Evolutionary conservation across 768 basidiomycete species (phyloP), one percentile per base, ranked within the genome.

Genomic region (Lyophyllum decastes): DNA sequence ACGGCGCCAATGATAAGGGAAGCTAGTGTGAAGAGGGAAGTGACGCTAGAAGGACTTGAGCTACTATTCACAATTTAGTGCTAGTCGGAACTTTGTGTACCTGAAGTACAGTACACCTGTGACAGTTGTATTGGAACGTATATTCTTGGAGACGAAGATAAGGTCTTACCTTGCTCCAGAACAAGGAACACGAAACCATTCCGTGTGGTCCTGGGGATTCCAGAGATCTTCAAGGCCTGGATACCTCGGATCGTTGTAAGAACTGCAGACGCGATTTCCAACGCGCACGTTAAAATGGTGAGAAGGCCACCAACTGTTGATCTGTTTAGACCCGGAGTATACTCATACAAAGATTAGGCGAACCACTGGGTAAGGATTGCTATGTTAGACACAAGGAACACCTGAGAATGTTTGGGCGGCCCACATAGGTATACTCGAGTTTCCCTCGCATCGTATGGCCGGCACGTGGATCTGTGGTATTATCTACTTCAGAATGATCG

Each of bases 51-150:
- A 64, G 53, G 9, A 62, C 49, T 2, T 68, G 57, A 24, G 35
- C 17, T 2, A 38, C 2, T 17, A 11, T n/a, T n/a, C 25, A 26
- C 9, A 24, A 21, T 11, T 24, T 24, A 4, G 22, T 17, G 14
- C 22, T 33, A 24, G 17, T 21, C 4, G 9, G 12, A 19, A 38
- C 19, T 21, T 25, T 25, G 19, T 64, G 17, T 25, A 71, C 70
- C 62, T 63, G 52, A 71, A 70, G 56, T 70, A 71, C 10, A 71
- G 41, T 17, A 71, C 56, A 12, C 70, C 68, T 71, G 26, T 17
- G 34, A 38, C 26, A 12, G n/a, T 11, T 5, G 25, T n/a, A 14
- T 38, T 16, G 14, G 35, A 8, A 14, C 14, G 7, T 16, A 38
- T 7, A 38, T 16, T 7, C 9, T 7, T 16, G 8, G 2, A 4